phyloP scores from a whole-genome alignment of 2,329 filamentous ascomycete genomes.

The Fusarium caatingaense region DNA sequence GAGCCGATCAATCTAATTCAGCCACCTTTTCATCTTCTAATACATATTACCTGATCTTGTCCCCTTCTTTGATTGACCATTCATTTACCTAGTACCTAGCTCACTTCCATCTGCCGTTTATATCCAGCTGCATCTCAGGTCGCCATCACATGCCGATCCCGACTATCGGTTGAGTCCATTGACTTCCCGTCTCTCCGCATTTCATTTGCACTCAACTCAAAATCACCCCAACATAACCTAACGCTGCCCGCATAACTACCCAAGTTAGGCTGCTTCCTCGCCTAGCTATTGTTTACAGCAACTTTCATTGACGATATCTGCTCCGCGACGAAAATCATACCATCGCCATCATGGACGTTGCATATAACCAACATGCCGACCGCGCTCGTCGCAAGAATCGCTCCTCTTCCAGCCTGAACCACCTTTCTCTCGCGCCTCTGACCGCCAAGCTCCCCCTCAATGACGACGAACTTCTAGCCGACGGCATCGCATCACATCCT shows the following conservation, averaged over 20 bases:
- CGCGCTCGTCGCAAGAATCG: conserved; percentile 68
- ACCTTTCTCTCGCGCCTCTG: conserved; percentile 72
- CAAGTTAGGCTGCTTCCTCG: conserved; percentile 6
- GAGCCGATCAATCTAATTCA: conserved; percentile 7
- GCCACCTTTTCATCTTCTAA: conserved; percentile 10
- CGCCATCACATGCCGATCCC: conserved; percentile 41
- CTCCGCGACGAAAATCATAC: neutral
- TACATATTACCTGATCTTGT: conserved; percentile 3
- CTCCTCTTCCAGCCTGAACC: conserved; percentile 68
- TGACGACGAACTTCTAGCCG: conserved; percentile 61
- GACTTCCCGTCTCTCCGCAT: conserved; percentile 31
- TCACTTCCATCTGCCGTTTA: conserved; percentile 8
- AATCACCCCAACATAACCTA: conserved; percentile 10
- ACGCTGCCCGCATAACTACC: neutral
- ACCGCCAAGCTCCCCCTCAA: conserved; percentile 70
- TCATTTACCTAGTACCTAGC: neutral
- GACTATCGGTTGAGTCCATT: conserved; percentile 31
- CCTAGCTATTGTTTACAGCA: conserved; percentile 3
- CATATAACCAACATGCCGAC: conserved; percentile 70
- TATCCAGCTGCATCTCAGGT: conserved; percentile 11
- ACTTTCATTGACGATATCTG: neutral
- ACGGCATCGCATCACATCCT: conserved; percentile 41
- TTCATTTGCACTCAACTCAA: conserved; percentile 35
- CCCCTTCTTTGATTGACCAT: conserved; percentile 16
- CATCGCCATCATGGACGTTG: conserved; percentile 62